Conservation (phyloP, 495 filamentous ascomycete species). For the Apiosordaria backusii region DNA sequence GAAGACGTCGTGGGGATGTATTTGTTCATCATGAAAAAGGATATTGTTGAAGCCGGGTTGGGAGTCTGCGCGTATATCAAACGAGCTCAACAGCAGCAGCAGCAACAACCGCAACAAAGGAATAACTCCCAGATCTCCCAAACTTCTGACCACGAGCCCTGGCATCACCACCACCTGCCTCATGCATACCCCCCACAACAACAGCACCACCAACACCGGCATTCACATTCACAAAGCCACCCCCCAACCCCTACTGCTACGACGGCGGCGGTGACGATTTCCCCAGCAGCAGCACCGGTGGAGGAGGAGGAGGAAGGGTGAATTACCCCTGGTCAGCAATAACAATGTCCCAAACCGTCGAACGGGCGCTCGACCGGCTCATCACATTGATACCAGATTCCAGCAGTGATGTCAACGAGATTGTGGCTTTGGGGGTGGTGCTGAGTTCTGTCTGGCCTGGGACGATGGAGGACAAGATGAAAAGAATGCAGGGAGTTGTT, state of each 20-base stretch:
- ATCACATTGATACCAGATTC: not conserved
- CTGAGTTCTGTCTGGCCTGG: not conserved
- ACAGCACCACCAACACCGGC: not conserved
- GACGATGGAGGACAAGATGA: not conserved
- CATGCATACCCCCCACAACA: not conserved
- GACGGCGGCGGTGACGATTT: not conserved
- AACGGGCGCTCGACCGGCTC: not conserved
- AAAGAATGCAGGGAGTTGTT: not conserved
- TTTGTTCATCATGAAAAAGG: conserved; percentile 33
- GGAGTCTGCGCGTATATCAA: conserved; percentile 40
- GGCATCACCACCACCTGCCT: not conserved
- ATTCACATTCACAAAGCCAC: not conserved
- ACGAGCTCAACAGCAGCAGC: not conserved
- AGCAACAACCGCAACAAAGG: not conserved
- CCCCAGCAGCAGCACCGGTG: no score
- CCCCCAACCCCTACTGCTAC: not conserved
- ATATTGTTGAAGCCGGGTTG: conserved; percentile 37
- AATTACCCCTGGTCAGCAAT: conserved; percentile 3
- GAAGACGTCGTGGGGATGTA: conserved; percentile 35
- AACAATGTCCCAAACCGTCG: conserved; percentile 1
- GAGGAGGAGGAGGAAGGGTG: not conserved
- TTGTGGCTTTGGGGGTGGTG: conserved; percentile 6
- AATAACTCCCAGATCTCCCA: not conserved
- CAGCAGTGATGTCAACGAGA: not conserved
- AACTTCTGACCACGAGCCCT: not conserved